Percentiles rank a stretch among this genome's conserved stretches.
These are phyloP conservation scores for Vitis rupestris DNA, from an alignment of 164 flowering plant species.

Conservation along the genomic window DNA sequence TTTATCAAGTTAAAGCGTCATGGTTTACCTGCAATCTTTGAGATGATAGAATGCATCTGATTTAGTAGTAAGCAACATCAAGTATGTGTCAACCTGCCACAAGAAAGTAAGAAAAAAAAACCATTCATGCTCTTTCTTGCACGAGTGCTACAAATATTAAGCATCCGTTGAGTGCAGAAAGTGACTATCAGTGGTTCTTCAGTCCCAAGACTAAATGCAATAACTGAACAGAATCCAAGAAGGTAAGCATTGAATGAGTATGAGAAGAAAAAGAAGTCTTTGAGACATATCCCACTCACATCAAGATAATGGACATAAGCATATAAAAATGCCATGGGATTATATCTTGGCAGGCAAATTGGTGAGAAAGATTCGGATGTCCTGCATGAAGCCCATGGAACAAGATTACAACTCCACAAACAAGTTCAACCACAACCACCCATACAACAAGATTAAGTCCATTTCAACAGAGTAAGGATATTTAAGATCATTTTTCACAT, in stretches of 20 bases:
- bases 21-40: slow-evolving; percentile 86
- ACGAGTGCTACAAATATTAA: no score
- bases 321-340: slow-evolving; percentile 93
- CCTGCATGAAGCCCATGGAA: slow-evolving; percentile 55
- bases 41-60: slow-evolving; percentile 97
- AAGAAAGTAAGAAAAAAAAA: neutral
- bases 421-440: neutral
- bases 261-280: neutral
- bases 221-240: neutral
- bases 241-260: neutral
- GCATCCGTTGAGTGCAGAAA: no score
- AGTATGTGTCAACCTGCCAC: slow-evolving; percentile 80
- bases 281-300: slow-evolving; percentile 57
- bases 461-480: neutral
- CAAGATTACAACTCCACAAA: neutral
- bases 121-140: no score
- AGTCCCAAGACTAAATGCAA: neutral
- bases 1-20: neutral
- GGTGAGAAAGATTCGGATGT: slow-evolving; percentile 98
- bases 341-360: slow-evolving; percentile 96
- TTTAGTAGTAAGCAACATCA: slow-evolving; percentile 91
- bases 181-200: neutral
- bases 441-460: neutral
- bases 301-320: slow-evolving; percentile 91
- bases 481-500: no score